Percentiles rank a stretch among this genome's conserved stretches.
phyloP scores from a whole-genome alignment of 2,329 filamentous ascomycete species.

The Aspergillus niger region DNA sequence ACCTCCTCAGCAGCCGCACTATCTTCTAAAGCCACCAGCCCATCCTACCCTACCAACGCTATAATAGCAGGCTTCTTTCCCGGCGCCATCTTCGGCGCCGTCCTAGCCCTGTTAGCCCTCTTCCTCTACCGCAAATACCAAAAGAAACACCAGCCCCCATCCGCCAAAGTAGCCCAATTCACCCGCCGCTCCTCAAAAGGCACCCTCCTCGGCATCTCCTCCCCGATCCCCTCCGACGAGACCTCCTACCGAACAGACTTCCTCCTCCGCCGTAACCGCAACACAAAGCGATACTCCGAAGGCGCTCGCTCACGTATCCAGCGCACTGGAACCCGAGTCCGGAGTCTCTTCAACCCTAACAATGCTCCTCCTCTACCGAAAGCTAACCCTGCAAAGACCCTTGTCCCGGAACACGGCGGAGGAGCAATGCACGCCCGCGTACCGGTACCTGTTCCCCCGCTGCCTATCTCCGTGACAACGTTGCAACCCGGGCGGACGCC shows the following conservation, averaged over 20 bases:
- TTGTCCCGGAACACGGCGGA: background rate
- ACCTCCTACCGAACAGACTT: slow-evolving; percentile 48
- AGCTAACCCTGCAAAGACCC: background rate
- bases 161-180: slow-evolving; percentile 28
- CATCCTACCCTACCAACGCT: slow-evolving; percentile 44
- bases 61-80: slow-evolving; percentile 51
- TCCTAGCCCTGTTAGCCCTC: slow-evolving; percentile 57
- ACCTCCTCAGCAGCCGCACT: slow-evolving; percentile 7
- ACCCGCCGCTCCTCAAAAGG: slow-evolving; percentile 37
- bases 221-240: slow-evolving; percentile 47
- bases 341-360: slow-evolving; percentile 37
- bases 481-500: slow-evolving; percentile 17
- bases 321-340: slow-evolving; percentile 40
- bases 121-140: slow-evolving; percentile 39
- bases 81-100: slow-evolving; percentile 46
- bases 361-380: slow-evolving; percentile 5
- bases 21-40: slow-evolving; percentile 28
- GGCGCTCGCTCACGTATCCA: slow-evolving; percentile 35
- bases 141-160: slow-evolving; percentile 19
- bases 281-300: slow-evolving; percentile 25
- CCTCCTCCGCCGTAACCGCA: slow-evolving; percentile 35
- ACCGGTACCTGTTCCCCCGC: slow-evolving; percentile 9
- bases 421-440: background rate
- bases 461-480: slow-evolving; percentile 23
- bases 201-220: slow-evolving; percentile 42